A percentile compares a stretch with the other conserved stretches of the same genome.
Evolutionary conservation across 2,329 filamentous ascomycete genomes (phyloP).

Genomic region (Tolypocladium tropicale): DNA sequence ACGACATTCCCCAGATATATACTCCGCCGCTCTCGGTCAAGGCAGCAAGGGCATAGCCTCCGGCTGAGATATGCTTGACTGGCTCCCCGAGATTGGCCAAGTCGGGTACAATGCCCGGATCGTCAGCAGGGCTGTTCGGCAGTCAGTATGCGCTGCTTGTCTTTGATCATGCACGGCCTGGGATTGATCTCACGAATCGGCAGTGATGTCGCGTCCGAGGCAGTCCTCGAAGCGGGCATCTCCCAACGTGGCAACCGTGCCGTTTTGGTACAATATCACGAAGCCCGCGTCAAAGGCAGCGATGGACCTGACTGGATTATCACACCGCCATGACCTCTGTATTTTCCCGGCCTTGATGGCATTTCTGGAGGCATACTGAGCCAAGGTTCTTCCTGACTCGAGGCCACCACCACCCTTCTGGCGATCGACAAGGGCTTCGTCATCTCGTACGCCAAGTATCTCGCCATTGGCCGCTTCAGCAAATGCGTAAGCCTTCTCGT

Average conservation of each 20-base stretch:
- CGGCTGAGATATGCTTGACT: constrained; percentile 42
- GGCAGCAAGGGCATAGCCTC: constrained; percentile 47
- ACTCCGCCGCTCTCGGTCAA: constrained; percentile 46
- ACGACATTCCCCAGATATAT: constrained; percentile 47
- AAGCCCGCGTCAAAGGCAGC: constrained; percentile 40
- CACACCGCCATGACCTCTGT: constrained; percentile 12
- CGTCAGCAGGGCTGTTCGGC: constrained; percentile 29
- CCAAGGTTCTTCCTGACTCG: constrained; percentile 4
- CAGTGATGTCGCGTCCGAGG: constrained; percentile 39
- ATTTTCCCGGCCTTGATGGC: constrained; percentile 6
- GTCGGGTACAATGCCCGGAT: constrained; percentile 35
- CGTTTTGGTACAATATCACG: constrained; percentile 30
- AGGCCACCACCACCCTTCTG: neutral
- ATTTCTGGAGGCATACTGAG: constrained; percentile 12
- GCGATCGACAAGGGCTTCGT: neutral
- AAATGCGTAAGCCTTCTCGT: constrained; percentile 1
- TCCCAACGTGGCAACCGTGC: constrained; percentile 42
- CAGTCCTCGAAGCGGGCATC: constrained; percentile 47
- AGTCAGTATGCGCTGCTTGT: constrained; percentile 3
- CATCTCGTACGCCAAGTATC: constrained; percentile 3
- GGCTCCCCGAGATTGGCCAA: constrained; percentile 40
- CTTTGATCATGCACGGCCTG: neutral
- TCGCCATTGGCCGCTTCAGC: constrained; percentile 9
- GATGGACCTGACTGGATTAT: constrained; percentile 25
- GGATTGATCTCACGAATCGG: constrained; percentile 20